These are phyloP conservation scores for Fonsecaea pedrosoi DNA, from an alignment of 2,329 filamentous ascomycete genomes.

Conservation along the genomic window DNA sequence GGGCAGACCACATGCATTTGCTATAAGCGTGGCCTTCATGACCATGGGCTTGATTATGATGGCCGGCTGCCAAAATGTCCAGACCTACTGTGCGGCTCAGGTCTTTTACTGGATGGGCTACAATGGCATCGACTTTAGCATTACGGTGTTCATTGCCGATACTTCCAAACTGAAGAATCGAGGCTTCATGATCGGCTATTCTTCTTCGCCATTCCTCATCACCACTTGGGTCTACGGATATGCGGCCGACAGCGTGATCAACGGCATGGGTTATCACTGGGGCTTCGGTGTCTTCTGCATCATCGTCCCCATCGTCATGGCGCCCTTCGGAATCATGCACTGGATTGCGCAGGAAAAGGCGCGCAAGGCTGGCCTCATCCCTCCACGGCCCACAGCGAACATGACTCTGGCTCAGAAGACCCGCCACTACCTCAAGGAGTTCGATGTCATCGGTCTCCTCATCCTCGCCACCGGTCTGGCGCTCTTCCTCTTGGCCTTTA, in stretches of 20 bases:
- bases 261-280: constrained; percentile 35
- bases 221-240: constrained; percentile 32
- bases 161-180: constrained; percentile 43
- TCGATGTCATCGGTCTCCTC: constrained; percentile 67
- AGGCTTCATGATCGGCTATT: constrained; percentile 31
- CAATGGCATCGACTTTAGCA: constrained; percentile 39
- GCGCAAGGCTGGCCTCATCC: constrained; percentile 58
- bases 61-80: constrained; percentile 63
- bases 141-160: constrained; percentile 42
- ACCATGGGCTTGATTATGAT: constrained; percentile 62
- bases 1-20: constrained; percentile 64
- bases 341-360: constrained; percentile 69
- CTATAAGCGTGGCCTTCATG: constrained; percentile 52
- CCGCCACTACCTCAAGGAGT: constrained; percentile 61
- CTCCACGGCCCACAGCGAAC: constrained; percentile 51
- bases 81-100: constrained; percentile 66
- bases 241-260: constrained; percentile 33
- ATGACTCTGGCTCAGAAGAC: constrained; percentile 51
- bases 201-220: constrained; percentile 41
- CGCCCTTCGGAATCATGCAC: too few species aligned
- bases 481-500: constrained; percentile 70
- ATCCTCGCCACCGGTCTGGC: constrained; percentile 66
- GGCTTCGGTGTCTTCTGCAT: constrained; percentile 41
- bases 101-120: constrained; percentile 60
- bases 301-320: constrained; percentile 17